These are phyloP conservation scores for Lepidium didymum DNA, from an alignment of 345 rosid species.

Conservation along the genomic window DNA sequence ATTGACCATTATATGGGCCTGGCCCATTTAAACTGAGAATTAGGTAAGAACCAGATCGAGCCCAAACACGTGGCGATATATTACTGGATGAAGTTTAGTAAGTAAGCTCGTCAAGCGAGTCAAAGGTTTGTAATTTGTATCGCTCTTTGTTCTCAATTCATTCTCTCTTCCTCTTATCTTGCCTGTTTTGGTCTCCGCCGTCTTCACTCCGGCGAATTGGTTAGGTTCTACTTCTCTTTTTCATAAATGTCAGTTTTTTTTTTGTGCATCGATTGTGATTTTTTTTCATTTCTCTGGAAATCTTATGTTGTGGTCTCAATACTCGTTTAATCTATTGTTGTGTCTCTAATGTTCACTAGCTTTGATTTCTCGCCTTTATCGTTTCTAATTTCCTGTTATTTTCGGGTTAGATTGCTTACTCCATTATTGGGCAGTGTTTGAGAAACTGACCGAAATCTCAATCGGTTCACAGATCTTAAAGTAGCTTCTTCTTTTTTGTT, in stretches of 20 bases:
- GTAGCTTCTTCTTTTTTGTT: neutral
- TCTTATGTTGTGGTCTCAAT: neutral
- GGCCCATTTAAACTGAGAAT: constrained; percentile 2
- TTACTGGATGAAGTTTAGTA: neutral
- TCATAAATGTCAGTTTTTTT: neutral
- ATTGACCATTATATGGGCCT: constrained; percentile 10
- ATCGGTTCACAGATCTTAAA: neutral
- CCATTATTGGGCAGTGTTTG: neutral
- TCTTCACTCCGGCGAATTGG: constrained; percentile 8
- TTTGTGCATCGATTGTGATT: neutral
- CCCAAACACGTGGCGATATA: neutral
- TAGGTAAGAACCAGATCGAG: neutral
- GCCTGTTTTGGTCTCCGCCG: neutral
- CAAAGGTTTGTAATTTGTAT: neutral
- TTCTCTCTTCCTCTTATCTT: constrained; percentile 7
- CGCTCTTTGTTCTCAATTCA: neutral
- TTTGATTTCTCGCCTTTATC: neutral
- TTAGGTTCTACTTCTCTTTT: neutral
- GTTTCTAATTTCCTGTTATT: neutral
- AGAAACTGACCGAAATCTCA: neutral
- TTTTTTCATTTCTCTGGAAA: neutral
- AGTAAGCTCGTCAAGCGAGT: neutral
- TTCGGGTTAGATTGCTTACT: neutral
- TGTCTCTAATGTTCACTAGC: neutral
- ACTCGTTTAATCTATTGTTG: too few species aligned